A percentile compares a stretch with the other conserved stretches of the same genome.
Evolutionary conservation across 129 eudicot genomes (phyloP).

Genomic region (Ambrosia artemisiifolia): DNA sequence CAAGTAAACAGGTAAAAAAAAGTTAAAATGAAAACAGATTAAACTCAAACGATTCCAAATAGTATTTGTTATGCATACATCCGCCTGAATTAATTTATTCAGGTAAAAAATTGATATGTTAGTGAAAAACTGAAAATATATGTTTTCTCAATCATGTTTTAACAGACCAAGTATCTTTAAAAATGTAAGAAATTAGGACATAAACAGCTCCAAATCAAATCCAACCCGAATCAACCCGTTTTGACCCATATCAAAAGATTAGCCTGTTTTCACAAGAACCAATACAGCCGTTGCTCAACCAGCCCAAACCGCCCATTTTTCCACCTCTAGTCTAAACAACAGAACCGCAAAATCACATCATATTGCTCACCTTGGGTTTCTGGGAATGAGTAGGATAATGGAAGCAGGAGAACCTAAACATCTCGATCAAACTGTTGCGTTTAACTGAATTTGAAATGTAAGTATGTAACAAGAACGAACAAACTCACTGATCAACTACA

Average conservation of each 20-base stretch:
- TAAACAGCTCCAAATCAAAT: neutral
- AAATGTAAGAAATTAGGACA: neutral
- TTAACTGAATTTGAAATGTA: constrained; percentile 20
- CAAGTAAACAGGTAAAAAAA: neutral
- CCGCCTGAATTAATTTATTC: neutral
- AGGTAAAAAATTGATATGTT: neutral
- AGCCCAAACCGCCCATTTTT: neutral
- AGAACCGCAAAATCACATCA: constrained; percentile 6
- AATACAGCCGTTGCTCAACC: neutral
- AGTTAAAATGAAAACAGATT: neutral
- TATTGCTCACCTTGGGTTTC: constrained; percentile 65
- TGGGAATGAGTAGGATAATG: constrained; percentile 48
- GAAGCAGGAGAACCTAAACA: constrained; percentile 89
- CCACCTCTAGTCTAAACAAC: neutral
- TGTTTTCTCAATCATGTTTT: neutral
- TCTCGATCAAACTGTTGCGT: constrained; percentile 26
- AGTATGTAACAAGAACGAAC: constrained; percentile 26
- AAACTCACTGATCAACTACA: constrained; percentile 34
- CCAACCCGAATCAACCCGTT: neutral
- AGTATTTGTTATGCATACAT: neutral
- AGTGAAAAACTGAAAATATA: neutral
- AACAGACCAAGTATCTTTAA: neutral
- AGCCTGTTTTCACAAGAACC: neutral
- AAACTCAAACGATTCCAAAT: neutral
- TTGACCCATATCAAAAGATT: neutral